Evolutionary conservation across 2,329 filamentous ascomycete species (phyloP).

Genomic region (Trichoderma breve): DNA sequence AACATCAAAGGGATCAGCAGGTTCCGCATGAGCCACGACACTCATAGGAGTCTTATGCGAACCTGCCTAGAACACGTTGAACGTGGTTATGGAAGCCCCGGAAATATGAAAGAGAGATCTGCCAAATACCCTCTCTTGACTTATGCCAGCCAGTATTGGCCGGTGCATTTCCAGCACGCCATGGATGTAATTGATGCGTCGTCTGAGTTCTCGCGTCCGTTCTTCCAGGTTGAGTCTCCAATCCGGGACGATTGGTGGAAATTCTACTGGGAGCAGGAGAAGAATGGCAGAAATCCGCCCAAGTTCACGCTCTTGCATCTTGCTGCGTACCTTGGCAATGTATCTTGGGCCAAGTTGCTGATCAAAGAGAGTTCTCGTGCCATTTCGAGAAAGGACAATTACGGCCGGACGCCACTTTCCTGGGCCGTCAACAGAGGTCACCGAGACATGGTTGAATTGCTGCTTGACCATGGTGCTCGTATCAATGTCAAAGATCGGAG

Average conservation of each 20-base stretch:
- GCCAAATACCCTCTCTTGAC: neutral
- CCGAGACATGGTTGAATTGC: neutral
- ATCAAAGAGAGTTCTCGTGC: neutral
- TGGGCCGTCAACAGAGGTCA: slow-evolving; percentile 6
- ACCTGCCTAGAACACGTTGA: neutral
- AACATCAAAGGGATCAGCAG: neutral
- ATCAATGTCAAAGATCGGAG: slow-evolving; percentile 5
- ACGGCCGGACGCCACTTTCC: slow-evolving; percentile 1
- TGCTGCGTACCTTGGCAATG: slow-evolving; percentile 7
- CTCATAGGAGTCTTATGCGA: neutral
- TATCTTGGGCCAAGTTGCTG: neutral
- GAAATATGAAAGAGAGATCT: neutral
- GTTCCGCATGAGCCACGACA: slow-evolving; percentile 1
- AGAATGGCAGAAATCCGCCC: slow-evolving; percentile 8
- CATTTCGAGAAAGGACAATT: slow-evolving; percentile 6
- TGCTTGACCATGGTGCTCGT: slow-evolving; percentile 5
- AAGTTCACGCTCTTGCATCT: slow-evolving; percentile 7
- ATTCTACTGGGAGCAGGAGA: slow-evolving; percentile 9
- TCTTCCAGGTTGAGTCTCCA: neutral
- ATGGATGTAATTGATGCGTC: slow-evolving; percentile 2
- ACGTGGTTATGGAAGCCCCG: neutral
- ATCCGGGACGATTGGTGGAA: slow-evolving; percentile 8
- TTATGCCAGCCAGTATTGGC: slow-evolving; percentile 10
- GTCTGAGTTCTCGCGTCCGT: neutral
- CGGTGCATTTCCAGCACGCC: slow-evolving; percentile 3